Base-by-base conservation (phyloP, 164 flowering plant genomes). In the Annona squamosa region DNA sequence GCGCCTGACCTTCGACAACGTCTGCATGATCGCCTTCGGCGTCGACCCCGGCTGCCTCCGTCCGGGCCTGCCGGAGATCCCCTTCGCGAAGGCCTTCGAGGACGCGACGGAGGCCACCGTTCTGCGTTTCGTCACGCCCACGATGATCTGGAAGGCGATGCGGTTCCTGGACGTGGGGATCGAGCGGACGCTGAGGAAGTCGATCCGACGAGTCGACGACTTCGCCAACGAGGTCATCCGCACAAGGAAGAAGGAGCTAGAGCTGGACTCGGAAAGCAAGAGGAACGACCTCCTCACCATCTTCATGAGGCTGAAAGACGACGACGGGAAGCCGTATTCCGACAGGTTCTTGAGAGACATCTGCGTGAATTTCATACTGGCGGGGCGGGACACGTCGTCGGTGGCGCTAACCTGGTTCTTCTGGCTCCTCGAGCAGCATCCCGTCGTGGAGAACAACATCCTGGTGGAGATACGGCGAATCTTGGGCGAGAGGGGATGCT, bases 11-110 rank as follows among this genome's bases (percentile, higher is more conserved):
- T 95, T 95, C 70, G 99, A 95, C 70, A 95, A 95, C 70, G 91
- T 95, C 1, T 95, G 99, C 82, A 93, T 93, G 93, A 86, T 95
- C 2, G 98, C 99, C 0, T 91, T 95, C 43, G 98, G 97, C 2
- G 94, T 85, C 3, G 98, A 95, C 73, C 99, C 97, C 0, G 98
- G 98, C 3, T 91, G 98, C 73, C 77, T 95, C 0, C 48, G 80
- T 3, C 86, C 79, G 0, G 91, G 87, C 1, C 75, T 89, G 63
- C 99, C 98, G 1, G 81, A 77, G 18, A 89, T 95, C 1, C 97
- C 98, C 2, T 95, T 93, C 67, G 97, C 98, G 3, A 68, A 66
- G 41, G 92, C 97, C 2, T 95, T 95, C 52, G 96, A 95, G 78
- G 88, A 86, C 16, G 98, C 98, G 0, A 95, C 99, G 0, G 97